These are phyloP conservation scores for Tausonia pullulans DNA, from an alignment of 1,284 basidiomycete species.

Conservation along the genomic window DNA sequence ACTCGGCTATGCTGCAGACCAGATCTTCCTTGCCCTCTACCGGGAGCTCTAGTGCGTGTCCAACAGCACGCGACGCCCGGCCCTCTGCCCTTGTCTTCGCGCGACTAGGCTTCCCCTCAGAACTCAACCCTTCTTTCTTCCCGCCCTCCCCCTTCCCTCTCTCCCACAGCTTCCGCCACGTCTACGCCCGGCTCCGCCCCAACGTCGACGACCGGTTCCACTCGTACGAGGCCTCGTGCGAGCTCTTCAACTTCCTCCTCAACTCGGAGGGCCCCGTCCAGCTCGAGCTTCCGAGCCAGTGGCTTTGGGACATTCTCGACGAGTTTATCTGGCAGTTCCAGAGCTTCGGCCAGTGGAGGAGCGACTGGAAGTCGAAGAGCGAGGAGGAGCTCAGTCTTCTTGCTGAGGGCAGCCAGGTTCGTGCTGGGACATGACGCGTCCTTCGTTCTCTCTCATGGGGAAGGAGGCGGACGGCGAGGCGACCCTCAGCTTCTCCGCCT, in stretches of 20 bases:
- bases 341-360: constrained; percentile 84
- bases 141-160: no score
- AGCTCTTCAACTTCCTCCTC: constrained; percentile 90
- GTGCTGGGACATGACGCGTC: constrained; percentile 16
- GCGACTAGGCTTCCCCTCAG: constrained; percentile 22
- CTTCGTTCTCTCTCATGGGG: no score
- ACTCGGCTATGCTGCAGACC: constrained; percentile 43
- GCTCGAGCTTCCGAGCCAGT: constrained; percentile 88
- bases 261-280: constrained; percentile 88
- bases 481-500: constrained; percentile 1
- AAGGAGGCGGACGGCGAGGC: no score
- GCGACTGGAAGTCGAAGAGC: constrained; percentile 69
- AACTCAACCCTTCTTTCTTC: constrained; percentile 4
- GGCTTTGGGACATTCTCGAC: constrained; percentile 98
- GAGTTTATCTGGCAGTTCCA: constrained; percentile 99
- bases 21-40: constrained; percentile 91
- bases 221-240: constrained; percentile 98
- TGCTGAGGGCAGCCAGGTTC: constrained; percentile 54
- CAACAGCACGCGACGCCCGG: not conserved
- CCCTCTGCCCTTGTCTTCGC: constrained; percentile 10
- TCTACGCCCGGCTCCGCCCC: constrained; percentile 88
- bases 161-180: constrained; percentile 43
- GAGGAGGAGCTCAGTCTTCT: constrained; percentile 80
- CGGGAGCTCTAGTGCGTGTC: constrained; percentile 69
- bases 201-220: constrained; percentile 96